These are phyloP conservation scores for Kodamaea nitidulidarum DNA, from an alignment of 805 yeast genomes.

Conservation along the genomic window DNA sequence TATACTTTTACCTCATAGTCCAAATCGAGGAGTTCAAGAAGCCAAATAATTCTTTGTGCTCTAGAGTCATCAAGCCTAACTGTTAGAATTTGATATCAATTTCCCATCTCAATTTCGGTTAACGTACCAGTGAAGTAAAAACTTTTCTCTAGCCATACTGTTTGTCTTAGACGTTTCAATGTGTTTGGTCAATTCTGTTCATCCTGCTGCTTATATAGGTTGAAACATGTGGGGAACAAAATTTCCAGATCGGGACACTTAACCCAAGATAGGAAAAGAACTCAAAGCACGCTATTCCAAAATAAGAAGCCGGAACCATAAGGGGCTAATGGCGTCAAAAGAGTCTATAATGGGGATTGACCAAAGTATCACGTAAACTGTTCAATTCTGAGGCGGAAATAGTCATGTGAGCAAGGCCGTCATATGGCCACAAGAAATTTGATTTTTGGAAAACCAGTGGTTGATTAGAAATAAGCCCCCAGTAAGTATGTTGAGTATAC, in stretches of 20 bases:
- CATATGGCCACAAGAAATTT: too few species aligned
- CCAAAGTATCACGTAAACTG: too few species aligned
- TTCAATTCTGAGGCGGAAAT: too few species aligned
- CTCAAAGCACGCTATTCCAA: neutral
- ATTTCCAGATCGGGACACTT: too few species aligned
- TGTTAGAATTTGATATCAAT: neutral
- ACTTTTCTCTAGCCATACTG: conserved; percentile 15
- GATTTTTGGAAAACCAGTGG: too few species aligned
- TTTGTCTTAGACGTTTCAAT: too few species aligned
- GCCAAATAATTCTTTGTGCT: conserved; percentile 59
- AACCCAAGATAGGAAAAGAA: neutral
- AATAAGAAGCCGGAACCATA: neutral
- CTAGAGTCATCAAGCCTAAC: conserved; percentile 51
- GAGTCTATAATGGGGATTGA: too few species aligned
- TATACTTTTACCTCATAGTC: conserved; percentile 53
- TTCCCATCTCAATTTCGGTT: neutral
- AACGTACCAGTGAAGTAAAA: conserved; percentile 27
- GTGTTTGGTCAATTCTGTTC: too few species aligned
- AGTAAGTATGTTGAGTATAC: too few species aligned
- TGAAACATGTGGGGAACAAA: neutral
- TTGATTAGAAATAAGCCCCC: too few species aligned
- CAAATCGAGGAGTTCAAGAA: conserved; percentile 55
- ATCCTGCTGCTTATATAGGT: neutral
- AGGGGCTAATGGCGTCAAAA: too few species aligned
- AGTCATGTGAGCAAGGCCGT: too few species aligned